phyloP scores from a whole-genome alignment of 208 protist genomes.

The Trypanosoma melophagium region DNA sequence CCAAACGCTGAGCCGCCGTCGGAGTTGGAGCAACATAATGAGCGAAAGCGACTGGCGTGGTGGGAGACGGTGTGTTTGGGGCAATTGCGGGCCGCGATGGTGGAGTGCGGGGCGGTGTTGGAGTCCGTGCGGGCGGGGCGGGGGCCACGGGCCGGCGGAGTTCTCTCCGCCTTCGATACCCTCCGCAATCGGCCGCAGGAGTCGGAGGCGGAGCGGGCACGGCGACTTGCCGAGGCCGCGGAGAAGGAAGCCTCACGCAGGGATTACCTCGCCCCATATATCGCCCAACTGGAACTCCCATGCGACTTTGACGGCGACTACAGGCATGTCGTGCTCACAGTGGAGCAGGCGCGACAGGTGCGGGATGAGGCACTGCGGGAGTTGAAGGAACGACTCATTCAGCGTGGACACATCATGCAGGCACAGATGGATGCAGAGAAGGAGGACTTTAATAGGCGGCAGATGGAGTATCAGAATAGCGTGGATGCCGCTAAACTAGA shows the following conservation, averaged over 20 bases:
- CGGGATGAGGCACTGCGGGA: slow-evolving; percentile 82
- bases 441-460: slow-evolving; percentile 73
- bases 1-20: slow-evolving; percentile 65
- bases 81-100: slow-evolving; percentile 51
- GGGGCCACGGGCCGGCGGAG: background rate
- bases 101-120: slow-evolving; percentile 66
- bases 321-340: slow-evolving; percentile 55
- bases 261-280: slow-evolving; percentile 91
- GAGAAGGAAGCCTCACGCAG: slow-evolving; percentile 72
- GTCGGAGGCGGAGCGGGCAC: slow-evolving; percentile 73
- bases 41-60: slow-evolving; percentile 78
- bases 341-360: slow-evolving; percentile 81
- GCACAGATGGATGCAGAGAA: slow-evolving; percentile 87
- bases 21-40: slow-evolving; percentile 76
- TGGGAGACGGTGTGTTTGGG: slow-evolving; percentile 61
- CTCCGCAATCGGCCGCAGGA: slow-evolving; percentile 86
- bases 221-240: slow-evolving; percentile 66
- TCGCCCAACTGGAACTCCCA: slow-evolving; percentile 78
- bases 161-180: slow-evolving; percentile 83
- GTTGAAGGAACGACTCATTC: slow-evolving; percentile 89
- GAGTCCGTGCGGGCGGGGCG: slow-evolving; percentile 26
- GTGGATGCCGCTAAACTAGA: slow-evolving; percentile 57
- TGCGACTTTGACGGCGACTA: slow-evolving; percentile 76
- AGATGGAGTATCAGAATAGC: slow-evolving; percentile 77
- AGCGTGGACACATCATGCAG: slow-evolving; percentile 91